Evolutionary conservation across 768 basidiomycete genomes (phyloP).

Genomic region (Plicaturopsis crispa): DNA sequence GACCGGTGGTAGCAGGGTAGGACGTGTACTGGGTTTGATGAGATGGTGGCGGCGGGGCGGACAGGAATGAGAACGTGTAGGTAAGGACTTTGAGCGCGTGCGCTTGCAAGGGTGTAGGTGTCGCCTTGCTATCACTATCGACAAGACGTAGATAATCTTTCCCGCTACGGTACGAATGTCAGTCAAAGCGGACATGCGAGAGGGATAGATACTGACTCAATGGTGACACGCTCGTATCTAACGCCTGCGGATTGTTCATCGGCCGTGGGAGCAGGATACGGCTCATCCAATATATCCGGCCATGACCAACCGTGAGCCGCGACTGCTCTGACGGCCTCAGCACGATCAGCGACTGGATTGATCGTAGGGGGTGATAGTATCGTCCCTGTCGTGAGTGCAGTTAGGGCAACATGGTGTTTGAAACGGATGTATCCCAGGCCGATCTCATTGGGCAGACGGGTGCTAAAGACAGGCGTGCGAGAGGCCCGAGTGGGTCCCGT

Average conservation of each 20-base stretch:
- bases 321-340: slow-evolving; percentile 18
- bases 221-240: slow-evolving; percentile 21
- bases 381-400: slow-evolving; percentile 9
- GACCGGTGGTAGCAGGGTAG: slow-evolving; percentile 21
- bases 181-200: slow-evolving; percentile 4
- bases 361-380: no score
- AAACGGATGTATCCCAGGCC: slow-evolving; percentile 13
- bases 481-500: slow-evolving; percentile 4
- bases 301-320: slow-evolving; percentile 29
- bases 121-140: slow-evolving; percentile 23
- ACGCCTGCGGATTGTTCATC: slow-evolving; percentile 14
- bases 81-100: slow-evolving; percentile 28
- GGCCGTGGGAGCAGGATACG: slow-evolving; percentile 17
- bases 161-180: slow-evolving; percentile 10
- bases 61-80: slow-evolving; percentile 29
- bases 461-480: slow-evolving; percentile 8
- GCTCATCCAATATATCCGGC: slow-evolving; percentile 34
- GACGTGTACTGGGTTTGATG: slow-evolving; percentile 41
- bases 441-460: slow-evolving; percentile 3
- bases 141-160: slow-evolving; percentile 27
- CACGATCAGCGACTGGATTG: slow-evolving; percentile 11
- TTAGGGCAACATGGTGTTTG: slow-evolving; percentile 18
- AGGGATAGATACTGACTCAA: slow-evolving; percentile 18
- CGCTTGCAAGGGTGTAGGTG: slow-evolving; percentile 27
- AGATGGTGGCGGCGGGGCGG: slow-evolving; percentile 11